These are phyloP conservation scores for Colletotrichum nymphaeae DNA, from an alignment of 2,329 filamentous ascomycete species.

Conservation along the genomic window DNA sequence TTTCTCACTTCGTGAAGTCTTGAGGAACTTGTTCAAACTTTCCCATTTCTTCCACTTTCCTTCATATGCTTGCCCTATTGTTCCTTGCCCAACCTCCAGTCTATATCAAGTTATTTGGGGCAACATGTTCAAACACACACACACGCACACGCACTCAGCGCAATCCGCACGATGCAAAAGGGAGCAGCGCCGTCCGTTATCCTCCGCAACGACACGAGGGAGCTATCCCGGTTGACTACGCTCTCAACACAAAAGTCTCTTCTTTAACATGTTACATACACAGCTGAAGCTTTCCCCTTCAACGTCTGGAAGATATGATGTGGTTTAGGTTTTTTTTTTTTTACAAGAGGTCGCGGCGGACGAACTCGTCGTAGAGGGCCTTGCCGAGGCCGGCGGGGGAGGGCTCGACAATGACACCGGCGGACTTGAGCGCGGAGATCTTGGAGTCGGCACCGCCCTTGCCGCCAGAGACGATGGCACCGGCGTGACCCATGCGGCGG, in stretches of 20 bases:
- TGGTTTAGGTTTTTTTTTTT: too few species aligned
- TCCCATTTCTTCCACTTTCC: background rate
- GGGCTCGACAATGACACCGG: slow-evolving; percentile 95
- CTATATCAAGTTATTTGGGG: slow-evolving; percentile 10
- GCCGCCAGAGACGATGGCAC: slow-evolving; percentile 96
- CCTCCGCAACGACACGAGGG: background rate
- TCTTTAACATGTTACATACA: slow-evolving; percentile 37
- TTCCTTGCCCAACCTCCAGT: slow-evolving; percentile 3
- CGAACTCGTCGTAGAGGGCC: slow-evolving; percentile 93
- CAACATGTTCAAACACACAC: slow-evolving; percentile 5
- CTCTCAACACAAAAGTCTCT: slow-evolving; percentile 28
- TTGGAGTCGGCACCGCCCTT: slow-evolving; percentile 99
- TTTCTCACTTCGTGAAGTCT: background rate
- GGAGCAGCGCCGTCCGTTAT: background rate
- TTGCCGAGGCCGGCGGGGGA: slow-evolving; percentile 93
- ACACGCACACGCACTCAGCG: background rate
- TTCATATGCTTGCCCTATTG: background rate
- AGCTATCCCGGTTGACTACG: background rate
- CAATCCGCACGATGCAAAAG: slow-evolving; percentile 2
- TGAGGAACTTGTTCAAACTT: background rate
- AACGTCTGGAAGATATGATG: background rate
- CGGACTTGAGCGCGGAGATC: slow-evolving; percentile 92
- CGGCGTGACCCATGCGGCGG: slow-evolving; percentile 97
- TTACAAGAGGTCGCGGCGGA: slow-evolving; percentile 95
- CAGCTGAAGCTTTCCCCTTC: slow-evolving; percentile 27